phyloP scores from a whole-genome alignment of 345 rosid species.

The Eucalyptus marginata region DNA sequence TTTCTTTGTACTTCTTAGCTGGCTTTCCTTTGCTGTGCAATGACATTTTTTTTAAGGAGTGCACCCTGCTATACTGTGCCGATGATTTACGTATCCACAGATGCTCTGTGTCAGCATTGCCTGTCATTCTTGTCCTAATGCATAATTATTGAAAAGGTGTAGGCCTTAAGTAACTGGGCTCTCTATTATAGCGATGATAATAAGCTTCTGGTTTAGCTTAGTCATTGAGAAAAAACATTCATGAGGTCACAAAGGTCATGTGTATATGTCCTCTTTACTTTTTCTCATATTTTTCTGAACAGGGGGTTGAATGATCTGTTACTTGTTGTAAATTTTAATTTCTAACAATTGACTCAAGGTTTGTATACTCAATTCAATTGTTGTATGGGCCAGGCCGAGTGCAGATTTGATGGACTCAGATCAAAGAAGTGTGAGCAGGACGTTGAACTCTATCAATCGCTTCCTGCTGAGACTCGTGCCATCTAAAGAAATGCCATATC shows the following conservation, averaged over 20 bases:
- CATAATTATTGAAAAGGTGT: not conserved
- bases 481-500: too few relatives aligned
- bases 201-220: not conserved
- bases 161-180: not conserved
- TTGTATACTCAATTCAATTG: not conserved
- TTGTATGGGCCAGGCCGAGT: slow-evolving; percentile 33
- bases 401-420: too few relatives aligned
- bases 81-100: not conserved
- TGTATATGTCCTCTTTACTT: not conserved
- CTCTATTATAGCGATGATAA: not conserved
- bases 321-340: not conserved
- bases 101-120: not conserved
- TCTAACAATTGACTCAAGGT: slow-evolving; percentile 2
- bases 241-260: not conserved
- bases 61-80: not conserved
- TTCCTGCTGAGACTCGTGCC: too few relatives aligned
- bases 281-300: not conserved
- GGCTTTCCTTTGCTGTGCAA: not conserved
- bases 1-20: not conserved
- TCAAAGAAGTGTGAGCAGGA: too few relatives aligned
- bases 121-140: not conserved
- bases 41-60: not conserved
- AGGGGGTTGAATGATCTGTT: not conserved
- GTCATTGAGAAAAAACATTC: not conserved
- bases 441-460: too few relatives aligned